phyloP scores from a whole-genome alignment of 345 rosid species.

The Lepidium africanum region DNA sequence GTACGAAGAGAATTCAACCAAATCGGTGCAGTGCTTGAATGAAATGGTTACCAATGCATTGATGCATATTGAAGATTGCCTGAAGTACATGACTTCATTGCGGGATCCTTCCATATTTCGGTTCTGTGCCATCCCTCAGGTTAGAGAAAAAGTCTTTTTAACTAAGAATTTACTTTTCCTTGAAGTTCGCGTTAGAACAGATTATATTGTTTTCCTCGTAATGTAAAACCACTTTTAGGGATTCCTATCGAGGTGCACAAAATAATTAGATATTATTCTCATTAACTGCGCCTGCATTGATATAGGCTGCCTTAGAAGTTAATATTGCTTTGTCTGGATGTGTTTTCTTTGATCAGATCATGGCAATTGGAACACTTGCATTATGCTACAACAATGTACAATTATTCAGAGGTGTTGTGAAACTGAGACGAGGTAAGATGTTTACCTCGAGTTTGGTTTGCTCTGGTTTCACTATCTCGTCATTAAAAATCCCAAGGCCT shows the following conservation, averaged over 20 bases:
- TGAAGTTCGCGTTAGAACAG: neutral
- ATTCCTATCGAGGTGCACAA: neutral
- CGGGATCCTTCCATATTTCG: slow-evolving; percentile 70
- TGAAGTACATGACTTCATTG: slow-evolving; percentile 61
- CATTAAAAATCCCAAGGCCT: neutral
- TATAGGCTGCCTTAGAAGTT: neutral
- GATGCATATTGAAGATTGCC: slow-evolving; percentile 67
- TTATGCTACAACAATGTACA: slow-evolving; percentile 83
- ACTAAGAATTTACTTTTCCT: neutral
- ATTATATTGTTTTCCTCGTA: neutral
- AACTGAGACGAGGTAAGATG: slow-evolving; percentile 92
- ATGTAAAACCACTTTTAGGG: neutral
- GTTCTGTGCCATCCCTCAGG: slow-evolving; percentile 95
- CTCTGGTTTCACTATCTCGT: neutral
- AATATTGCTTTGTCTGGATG: slow-evolving; percentile 15
- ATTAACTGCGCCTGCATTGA: neutral
- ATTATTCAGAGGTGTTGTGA: slow-evolving; percentile 92
- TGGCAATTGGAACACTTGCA: slow-evolving; percentile 96
- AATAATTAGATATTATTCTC: neutral
- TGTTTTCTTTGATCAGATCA: slow-evolving; percentile 50
- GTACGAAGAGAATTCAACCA: slow-evolving; percentile 64
- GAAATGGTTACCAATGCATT: slow-evolving; percentile 91
- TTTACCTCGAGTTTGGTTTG: neutral
- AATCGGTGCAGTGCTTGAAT: slow-evolving; percentile 89
- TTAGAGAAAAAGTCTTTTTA: slow-evolving; percentile 6